Percentiles rank a stretch among this genome's conserved stretches.
Evolutionary conservation across 768 basidiomycete species (phyloP).

Genomic region (Phaeotremella skinneri): DNA sequence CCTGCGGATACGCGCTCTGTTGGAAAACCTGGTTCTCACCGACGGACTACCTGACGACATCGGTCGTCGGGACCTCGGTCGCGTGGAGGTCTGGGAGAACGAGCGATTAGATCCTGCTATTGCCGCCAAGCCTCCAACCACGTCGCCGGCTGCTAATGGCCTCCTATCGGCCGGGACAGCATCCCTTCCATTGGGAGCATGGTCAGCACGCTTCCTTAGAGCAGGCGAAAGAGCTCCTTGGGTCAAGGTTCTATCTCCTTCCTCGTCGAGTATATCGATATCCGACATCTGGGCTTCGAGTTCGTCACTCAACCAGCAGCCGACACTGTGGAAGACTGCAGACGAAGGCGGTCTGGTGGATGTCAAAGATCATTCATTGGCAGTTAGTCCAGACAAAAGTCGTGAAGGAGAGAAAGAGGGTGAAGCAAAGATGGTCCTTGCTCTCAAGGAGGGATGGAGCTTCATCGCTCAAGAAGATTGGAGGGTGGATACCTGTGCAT

Average conservation of each 20-base stretch:
- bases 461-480: slow-evolving; percentile 48
- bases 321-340: slow-evolving; percentile 8
- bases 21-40: slow-evolving; percentile 35
- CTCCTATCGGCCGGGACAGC: neutral
- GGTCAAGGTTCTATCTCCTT: slow-evolving; percentile 30
- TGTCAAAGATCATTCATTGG: neutral
- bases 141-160: neutral
- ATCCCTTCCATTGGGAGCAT: slow-evolving; percentile 14
- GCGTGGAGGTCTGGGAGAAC: slow-evolving; percentile 51
- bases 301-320: neutral
- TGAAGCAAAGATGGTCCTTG: slow-evolving; percentile 27
- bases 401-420: slow-evolving; percentile 9
- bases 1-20: slow-evolving; percentile 13
- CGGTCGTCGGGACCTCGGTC: slow-evolving; percentile 27
- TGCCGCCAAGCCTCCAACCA: slow-evolving; percentile 6
- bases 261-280: slow-evolving; percentile 3
- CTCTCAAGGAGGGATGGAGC: slow-evolving; percentile 41
- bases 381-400: neutral
- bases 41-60: slow-evolving; percentile 43
- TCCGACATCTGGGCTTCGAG: neutral
- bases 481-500: slow-evolving; percentile 43
- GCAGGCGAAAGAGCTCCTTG: slow-evolving; percentile 41
- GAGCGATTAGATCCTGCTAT: slow-evolving; percentile 46
- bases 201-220: slow-evolving; percentile 24
- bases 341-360: slow-evolving; percentile 3